Percentiles rank a stretch among this genome's conserved stretches.
phyloP scores from a whole-genome alignment of 2,329 filamentous ascomycete genomes.

The Colletotrichum endophyticum region DNA sequence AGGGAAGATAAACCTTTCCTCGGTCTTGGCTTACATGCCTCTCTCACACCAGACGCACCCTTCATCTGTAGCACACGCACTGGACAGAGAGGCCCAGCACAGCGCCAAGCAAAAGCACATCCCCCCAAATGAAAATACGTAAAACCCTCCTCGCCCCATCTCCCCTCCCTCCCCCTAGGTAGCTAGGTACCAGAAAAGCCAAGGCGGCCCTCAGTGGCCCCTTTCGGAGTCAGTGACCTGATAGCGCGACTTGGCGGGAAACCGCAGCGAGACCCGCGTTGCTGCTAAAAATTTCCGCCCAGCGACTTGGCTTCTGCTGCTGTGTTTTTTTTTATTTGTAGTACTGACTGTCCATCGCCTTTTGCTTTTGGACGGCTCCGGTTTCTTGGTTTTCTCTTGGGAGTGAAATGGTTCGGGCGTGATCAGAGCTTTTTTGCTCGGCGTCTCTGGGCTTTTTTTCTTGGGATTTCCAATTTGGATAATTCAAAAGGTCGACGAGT shows the following conservation, averaged over 20 bases:
- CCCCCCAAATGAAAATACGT: neutral
- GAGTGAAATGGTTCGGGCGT: neutral
- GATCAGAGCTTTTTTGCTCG: slow-evolving; percentile 3
- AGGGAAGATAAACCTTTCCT: neutral
- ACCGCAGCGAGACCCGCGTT: neutral
- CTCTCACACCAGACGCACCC: neutral
- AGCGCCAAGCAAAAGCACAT: neutral
- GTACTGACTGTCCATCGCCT: neutral
- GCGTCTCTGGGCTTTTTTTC: slow-evolving; percentile 8
- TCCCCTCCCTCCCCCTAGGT: neutral
- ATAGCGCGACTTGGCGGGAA: slow-evolving; percentile 16
- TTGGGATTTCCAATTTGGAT: neutral
- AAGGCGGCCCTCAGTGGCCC: slow-evolving; percentile 11
- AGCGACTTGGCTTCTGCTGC: neutral
- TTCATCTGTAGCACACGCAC: neutral
- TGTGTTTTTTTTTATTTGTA: neutral
- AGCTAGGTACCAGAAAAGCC: neutral
- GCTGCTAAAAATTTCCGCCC: neutral
- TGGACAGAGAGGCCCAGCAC: neutral
- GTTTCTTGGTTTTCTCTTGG: slow-evolving; percentile 9
- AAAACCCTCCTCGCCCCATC: neutral
- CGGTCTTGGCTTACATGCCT: neutral
- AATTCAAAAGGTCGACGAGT: neutral
- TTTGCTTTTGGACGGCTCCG: neutral
- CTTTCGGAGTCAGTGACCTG: slow-evolving; percentile 17